Percentiles rank a stretch among this genome's conserved stretches.
phyloP scores from a whole-genome alignment of 495 filamentous ascomycete species.

The Clavariopsis aquatica region DNA sequence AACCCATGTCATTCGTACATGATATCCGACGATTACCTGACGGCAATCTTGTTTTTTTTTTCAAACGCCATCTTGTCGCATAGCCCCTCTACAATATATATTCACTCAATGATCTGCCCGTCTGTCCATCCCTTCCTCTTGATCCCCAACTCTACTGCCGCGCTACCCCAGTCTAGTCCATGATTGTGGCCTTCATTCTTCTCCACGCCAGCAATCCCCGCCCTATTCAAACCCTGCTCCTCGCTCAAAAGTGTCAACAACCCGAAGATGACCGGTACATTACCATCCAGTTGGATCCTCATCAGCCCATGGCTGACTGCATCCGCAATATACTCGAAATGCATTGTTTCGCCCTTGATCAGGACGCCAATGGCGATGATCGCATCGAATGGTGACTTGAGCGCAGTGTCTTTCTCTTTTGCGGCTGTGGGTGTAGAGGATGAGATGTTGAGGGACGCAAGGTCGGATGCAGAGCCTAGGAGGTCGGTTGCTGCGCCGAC shows the following conservation, averaged over 20 bases:
- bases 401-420: constrained; percentile 30
- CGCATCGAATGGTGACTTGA: constrained; percentile 76
- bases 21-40: background rate
- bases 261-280: constrained; percentile 88
- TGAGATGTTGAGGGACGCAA: constrained; percentile 62
- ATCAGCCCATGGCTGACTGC: constrained; percentile 87
- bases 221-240: constrained; percentile 81
- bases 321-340: constrained; percentile 97
- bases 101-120: constrained; percentile 56
- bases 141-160: constrained; percentile 71
- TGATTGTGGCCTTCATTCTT: constrained; percentile 49
- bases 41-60: too few species aligned
- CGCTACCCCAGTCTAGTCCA: constrained; percentile 51
- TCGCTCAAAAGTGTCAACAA: constrained; percentile 86
- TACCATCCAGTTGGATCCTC: constrained; percentile 85
- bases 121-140: constrained; percentile 68
- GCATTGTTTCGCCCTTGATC: constrained; percentile 98
- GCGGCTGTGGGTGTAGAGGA: constrained; percentile 31
- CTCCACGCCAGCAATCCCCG: constrained; percentile 63
- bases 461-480: constrained; percentile 66
- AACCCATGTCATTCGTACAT: background rate
- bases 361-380: constrained; percentile 93
- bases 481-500: constrained; percentile 75
- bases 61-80: too few species aligned
- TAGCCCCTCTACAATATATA: background rate